Evolutionary conservation across 1,139 yeast genomes (phyloP), one percentile per base, ranked within the genome.

Genomic region (Debaryomycetaceae sp.): DNA sequence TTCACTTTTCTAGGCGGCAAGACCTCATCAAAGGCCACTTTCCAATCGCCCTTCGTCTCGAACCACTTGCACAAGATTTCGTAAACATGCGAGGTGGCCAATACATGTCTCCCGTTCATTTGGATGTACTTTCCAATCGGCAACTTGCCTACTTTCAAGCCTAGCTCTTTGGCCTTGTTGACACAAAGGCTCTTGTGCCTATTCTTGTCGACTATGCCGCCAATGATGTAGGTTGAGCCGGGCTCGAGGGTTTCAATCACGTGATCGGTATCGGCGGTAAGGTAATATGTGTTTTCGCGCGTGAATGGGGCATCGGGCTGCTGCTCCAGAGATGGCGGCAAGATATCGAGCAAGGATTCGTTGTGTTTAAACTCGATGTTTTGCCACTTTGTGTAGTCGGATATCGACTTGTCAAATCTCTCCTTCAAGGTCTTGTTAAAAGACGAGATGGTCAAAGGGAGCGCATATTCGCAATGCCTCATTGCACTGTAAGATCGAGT

Each of bases 121-220:
- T 81, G 74, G 38, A 91, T 83, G 48, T 71, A 86, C 56, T 88
- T 84, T 36, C 81, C 95, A 38, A 91, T 86, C 3, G 98, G 98
- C 35, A 91, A 68, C 46, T 85, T 71, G 15, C 80, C 91, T 4
- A 94, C 85, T 27, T 65, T 56, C 15, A 91, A 66, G 0, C 88
- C 88, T 44, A 84, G 61, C 38, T 67, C 61, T 42, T 77, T 70
- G 1, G 98, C 98, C 54, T 89, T 91, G 42, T 83, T 71, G 35
- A 76, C 69, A 56, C 98, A 91, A 30, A 91, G 58, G 40, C 70
- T 67, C 56, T 89, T 89, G 62, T 91, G 83, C 44, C 97, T 72
- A 41, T 94, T 94, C 56, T 89, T 91, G 55, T 91, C 98, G 6
- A 91, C 97, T 34, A 91, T 89, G 1, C 98, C 98, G 7, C 98